Evolutionary conservation across 2,329 filamentous ascomycete genomes (phyloP).

Genomic region (Xylariaceae sp.): DNA sequence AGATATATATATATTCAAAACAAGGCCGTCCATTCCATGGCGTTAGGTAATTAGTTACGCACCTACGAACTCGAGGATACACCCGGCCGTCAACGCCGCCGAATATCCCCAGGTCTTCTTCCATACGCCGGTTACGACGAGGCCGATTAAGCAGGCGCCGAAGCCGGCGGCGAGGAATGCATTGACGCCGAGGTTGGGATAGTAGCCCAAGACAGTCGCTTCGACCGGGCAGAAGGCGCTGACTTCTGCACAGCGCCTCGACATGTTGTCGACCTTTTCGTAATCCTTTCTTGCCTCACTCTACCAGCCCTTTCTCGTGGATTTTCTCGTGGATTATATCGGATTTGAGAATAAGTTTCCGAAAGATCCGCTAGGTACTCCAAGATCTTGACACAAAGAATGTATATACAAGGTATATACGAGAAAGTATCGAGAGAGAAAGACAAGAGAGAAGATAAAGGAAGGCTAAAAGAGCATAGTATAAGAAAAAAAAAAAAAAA

Average conservation of each 20-base stretch:
- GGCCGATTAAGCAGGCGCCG: conserved; percentile 45
- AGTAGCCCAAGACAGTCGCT: conserved; percentile 58
- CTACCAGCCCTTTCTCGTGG: no score
- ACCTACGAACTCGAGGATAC: conserved; percentile 56
- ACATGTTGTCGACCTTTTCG: conserved; percentile 16
- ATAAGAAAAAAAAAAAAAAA: not conserved
- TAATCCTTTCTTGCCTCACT: not conserved
- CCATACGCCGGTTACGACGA: conserved; percentile 48
- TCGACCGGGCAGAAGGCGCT: conserved; percentile 51
- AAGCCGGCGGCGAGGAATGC: conserved; percentile 57
- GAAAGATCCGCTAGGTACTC: no score
- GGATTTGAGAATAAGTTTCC: not conserved
- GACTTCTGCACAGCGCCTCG: conserved; percentile 43
- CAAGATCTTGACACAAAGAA: no score
- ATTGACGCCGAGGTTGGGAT: conserved; percentile 59
- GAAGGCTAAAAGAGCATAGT: not conserved
- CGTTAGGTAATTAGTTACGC: conserved; percentile 43
- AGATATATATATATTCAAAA: no score
- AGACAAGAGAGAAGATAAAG: not conserved
- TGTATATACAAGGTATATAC: not conserved
- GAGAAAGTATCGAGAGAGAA: not conserved
- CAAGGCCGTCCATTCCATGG: not conserved
- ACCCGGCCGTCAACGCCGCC: conserved; percentile 51
- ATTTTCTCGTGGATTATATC: not conserved
- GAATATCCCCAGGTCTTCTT: conserved; percentile 60